Evolutionary conservation across 1,284 basidiomycete species (phyloP).

Genomic region (Agroathelia rolfsii): DNA sequence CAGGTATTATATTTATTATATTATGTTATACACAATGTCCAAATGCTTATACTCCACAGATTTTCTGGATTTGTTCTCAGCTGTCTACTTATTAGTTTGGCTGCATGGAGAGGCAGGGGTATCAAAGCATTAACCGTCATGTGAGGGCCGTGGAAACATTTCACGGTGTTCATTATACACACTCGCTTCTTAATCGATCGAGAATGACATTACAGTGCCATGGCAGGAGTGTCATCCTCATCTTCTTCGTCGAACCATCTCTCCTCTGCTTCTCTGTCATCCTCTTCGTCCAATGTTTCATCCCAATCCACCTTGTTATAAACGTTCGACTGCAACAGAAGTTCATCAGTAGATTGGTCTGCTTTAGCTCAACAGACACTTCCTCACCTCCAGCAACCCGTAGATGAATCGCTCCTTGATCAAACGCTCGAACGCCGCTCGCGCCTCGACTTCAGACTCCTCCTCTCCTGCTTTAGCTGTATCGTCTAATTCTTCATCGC

Average conservation of each 20-base stretch:
- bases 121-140: no score
- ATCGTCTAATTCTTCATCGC: conserved; percentile 12
- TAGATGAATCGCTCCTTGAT: conserved; percentile 67
- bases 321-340: conserved; percentile 41
- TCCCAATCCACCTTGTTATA: conserved; percentile 72
- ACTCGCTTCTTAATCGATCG: no score
- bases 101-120: conserved; percentile 57
- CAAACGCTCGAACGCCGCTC: conserved; percentile 42
- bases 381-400: conserved; percentile 60
- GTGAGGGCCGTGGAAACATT: no score
- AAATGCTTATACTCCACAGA: conserved; percentile 24
- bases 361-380: conserved; percentile 5
- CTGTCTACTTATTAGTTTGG: conserved; percentile 66
- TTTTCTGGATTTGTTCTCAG: conserved; percentile 74
- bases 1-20: conserved; percentile 33
- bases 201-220: no score
- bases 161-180: conserved; percentile 6
- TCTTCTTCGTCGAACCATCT: conserved; percentile 70
- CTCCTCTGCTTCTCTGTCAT: conserved; percentile 57
- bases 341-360: conserved; percentile 3
- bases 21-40: conserved; percentile 4
- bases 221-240: no score
- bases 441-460: conserved; percentile 38
- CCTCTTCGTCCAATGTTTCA: conserved; percentile 53
- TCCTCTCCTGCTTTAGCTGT: conserved; percentile 17